Evolutionary conservation across 305 asterid species (phyloP).

Genomic region (Andrographis paniculata): DNA sequence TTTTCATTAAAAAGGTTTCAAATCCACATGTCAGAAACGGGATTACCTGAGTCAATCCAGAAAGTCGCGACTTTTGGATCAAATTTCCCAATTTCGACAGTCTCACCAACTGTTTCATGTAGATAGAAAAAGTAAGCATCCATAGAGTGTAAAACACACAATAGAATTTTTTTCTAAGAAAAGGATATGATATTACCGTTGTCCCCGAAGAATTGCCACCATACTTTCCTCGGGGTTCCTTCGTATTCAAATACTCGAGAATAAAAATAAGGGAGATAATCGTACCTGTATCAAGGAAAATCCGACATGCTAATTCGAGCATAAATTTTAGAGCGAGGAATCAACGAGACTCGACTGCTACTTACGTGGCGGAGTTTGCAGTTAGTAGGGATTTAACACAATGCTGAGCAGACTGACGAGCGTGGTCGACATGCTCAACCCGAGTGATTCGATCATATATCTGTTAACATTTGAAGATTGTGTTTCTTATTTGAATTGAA

Average conservation of each 20-base stretch:
- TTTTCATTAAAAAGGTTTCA: too few relatives aligned
- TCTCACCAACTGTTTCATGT: constrained; percentile 65
- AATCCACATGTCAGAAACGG: neutral
- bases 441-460: constrained; percentile 76
- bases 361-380: constrained; percentile 69
- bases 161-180: constrained; percentile 6
- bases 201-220: constrained; percentile 99
- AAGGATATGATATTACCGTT: constrained; percentile 40
- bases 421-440: constrained; percentile 97
- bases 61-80: constrained; percentile 90
- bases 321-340: constrained; percentile 11
- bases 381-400: constrained; percentile 72
- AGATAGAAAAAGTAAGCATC: constrained; percentile 1
- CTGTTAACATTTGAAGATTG: constrained; percentile 28
- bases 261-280: constrained; percentile 88
- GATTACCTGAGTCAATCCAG: constrained; percentile 86
- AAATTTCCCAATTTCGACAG: constrained; percentile 76
- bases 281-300: constrained; percentile 44
- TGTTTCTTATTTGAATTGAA: constrained; percentile 15
- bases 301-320: constrained; percentile 3
- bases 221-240: constrained; percentile 92
- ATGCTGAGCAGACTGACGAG: constrained; percentile 90
- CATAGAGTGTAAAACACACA: neutral
- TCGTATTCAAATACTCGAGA: constrained; percentile 92
- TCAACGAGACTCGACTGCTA: constrained; percentile 13